Evolutionary conservation across 1,284 basidiomycete species (phyloP).

Genomic region (Ceratobasidium sp.): DNA sequence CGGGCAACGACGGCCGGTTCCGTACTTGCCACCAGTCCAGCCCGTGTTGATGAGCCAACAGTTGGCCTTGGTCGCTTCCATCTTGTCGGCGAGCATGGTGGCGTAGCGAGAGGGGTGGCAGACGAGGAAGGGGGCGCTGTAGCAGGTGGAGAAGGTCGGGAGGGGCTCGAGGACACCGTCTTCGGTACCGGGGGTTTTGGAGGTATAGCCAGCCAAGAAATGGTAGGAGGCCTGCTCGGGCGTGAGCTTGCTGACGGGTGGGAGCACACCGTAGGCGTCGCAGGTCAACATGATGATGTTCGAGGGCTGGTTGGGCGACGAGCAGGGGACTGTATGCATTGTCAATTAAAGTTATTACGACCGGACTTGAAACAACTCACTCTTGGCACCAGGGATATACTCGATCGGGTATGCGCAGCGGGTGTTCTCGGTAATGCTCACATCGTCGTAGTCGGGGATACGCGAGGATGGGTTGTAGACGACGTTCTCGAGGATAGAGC

Average conservation of each 20-base stretch:
- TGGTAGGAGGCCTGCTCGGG: slow-evolving; percentile 98
- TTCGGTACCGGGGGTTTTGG: slow-evolving; percentile 97
- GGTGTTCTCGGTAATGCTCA: slow-evolving; percentile 98
- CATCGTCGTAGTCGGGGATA: slow-evolving; percentile 94
- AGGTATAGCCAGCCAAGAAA: slow-evolving; percentile 96
- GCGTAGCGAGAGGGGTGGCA: slow-evolving; percentile 96
- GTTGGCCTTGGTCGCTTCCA: slow-evolving; percentile 90
- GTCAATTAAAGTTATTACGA: background rate
- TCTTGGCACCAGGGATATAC: slow-evolving; percentile 87
- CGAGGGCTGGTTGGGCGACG: slow-evolving; percentile 84
- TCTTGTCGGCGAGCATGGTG: slow-evolving; percentile 95
- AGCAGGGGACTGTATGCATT: slow-evolving; percentile 79
- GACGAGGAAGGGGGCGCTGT: slow-evolving; percentile 98
- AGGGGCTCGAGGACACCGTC: slow-evolving; percentile 98
- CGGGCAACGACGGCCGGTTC: slow-evolving; percentile 88
- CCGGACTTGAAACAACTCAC: background rate
- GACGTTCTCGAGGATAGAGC: slow-evolving; percentile 98
- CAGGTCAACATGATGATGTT: slow-evolving; percentile 99
- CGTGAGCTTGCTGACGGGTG: slow-evolving; percentile 92
- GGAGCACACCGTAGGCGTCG: slow-evolving; percentile 98
- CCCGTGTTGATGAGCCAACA: slow-evolving; percentile 99
- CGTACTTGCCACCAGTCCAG: slow-evolving; percentile 97
- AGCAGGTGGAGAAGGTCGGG: slow-evolving; percentile 99
- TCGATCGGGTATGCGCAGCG: slow-evolving; percentile 99
- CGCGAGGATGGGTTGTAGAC: slow-evolving; percentile 94